Conservation (phyloP, 768 basidiomycete genomes). For the Podaxis rugospora region DNA sequence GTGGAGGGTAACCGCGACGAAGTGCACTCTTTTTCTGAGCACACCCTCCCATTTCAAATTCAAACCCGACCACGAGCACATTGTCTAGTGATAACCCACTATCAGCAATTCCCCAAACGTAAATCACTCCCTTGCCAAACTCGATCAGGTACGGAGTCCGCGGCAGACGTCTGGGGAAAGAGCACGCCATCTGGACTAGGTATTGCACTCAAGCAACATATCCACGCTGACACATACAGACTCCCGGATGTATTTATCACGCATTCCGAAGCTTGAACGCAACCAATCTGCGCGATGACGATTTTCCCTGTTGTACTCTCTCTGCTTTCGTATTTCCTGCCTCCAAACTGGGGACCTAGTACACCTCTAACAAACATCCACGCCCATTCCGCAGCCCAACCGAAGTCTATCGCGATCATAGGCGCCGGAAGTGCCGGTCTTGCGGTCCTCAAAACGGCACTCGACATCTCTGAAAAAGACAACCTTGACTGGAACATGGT, state of each 20-base stretch:
- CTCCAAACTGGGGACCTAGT: not conserved
- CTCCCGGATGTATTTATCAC: not conserved
- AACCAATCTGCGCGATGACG: not conserved
- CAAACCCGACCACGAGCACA: too few species aligned
- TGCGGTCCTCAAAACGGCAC: constrained; percentile 44
- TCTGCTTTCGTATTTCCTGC: not conserved
- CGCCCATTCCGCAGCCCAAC: not conserved
- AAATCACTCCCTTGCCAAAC: not conserved
- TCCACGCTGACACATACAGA: not conserved
- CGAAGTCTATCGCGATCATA: constrained; percentile 51
- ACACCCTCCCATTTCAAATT: too few species aligned
- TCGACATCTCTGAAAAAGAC: constrained; percentile 39
- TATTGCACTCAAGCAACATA: constrained; percentile 11
- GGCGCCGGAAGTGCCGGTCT: constrained; percentile 57
- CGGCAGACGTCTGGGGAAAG: not conserved
- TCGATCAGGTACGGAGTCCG: not conserved
- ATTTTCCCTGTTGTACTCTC: not conserved
- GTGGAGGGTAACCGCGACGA: too few species aligned
- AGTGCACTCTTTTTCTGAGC: too few species aligned
- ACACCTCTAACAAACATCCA: not conserved
- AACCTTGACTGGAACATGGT: constrained; percentile 40
- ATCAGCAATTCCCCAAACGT: not conserved
- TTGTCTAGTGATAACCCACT: not conserved
- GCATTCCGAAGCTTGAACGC: not conserved
- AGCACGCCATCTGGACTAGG: constrained; percentile 21